Evolutionary conservation across 805 yeast genomes (phyloP), one percentile per base, ranked within the genome.

Genomic region (Gaillardinia entomophila): DNA sequence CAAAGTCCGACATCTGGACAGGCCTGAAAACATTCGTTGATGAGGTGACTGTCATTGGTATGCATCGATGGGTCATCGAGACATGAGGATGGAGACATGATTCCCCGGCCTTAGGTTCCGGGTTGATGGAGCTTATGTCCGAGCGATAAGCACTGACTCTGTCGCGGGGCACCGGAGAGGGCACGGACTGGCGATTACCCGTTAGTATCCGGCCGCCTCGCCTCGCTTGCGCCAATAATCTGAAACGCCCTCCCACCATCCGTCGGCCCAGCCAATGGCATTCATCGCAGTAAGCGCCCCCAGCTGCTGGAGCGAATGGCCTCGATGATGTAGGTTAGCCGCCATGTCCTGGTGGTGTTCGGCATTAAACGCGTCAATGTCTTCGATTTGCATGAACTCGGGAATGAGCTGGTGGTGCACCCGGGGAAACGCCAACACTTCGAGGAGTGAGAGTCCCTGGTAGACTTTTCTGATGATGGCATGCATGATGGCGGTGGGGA

Each of bases 191-290:
- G n/a, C n/a, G n/a, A n/a, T n/a, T n/a, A n/a, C n/a, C n/a, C n/a
- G n/a, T 24, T 46, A 82, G 41, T 75, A 79, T 0, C 87, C 92
- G 34, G 71, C 77, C 11, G 88, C 82, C 27, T 60, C 68, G 6
- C 94, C 96, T 29, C 81, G 60, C 53, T 89, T 89, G 36, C 97
- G 66, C 96, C 97, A 90, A 53, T 60, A 85, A 54, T 90, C 97
- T 45, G 87, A 70, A 8, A 88, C 96, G 1, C 95, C 96, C 33
- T 77, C 74, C 62, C 82, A 58, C 37, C 63, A 46, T 1, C 33
- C 60, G 37, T 37, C 65, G 43, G 30, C 75, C 73, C 77, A 79
- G 25, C 47, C 48, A 17, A 66, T 60, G 1, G 57, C 71, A 41
- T 66, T 66, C 70, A 66, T 62, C 1, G 66, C 61, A 0, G 70